Evolutionary conservation across 768 basidiomycete genomes (phyloP), one percentile per base, ranked within the genome.

Genomic region (Tylopilus felleus): DNA sequence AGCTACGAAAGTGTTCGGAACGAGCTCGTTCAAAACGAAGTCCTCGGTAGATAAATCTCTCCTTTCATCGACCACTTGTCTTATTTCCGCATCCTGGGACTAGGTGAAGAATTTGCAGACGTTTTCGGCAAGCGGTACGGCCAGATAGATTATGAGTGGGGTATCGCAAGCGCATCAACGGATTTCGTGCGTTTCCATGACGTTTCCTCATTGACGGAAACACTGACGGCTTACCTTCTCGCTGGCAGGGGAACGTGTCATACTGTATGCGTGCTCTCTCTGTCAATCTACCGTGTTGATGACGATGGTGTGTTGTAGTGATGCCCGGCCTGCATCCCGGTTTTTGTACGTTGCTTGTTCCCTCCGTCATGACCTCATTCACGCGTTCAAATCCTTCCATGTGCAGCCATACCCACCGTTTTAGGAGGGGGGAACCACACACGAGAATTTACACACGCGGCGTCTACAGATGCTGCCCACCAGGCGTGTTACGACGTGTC

Each of bases 371-470:
- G 23, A 33, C n/a, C 40, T 8, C 12, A 14, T 9, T 22, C 12
- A 38, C 28, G 9, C 13, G 8, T 33, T 28, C 22, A 49, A 22
- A 41, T 7, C 4, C 16, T 21, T 38, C 29, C n/a, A 22, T 9
- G 19, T 28, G 13, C 19, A 90, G 88, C 86, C 8, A 89, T 92
- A 46, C 90, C 90, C 2, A 89, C 86, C 0, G 73, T 81, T 27
- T 66, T 73, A 0, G 77, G 83, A 58, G 90, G 88, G 19, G 88
- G 88, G 5, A 91, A 91, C 63, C 90, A 93, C 61, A 90, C 90
- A 0, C 71, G 71, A 2, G 82, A 72, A 17, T 92, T 93, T 63
- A 74, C 80, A 6, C 69, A 76, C 16, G 72, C 87, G 0, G 89
- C 87, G 0, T 74, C 79, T 0, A 85, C 81, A 0, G 65, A 73